Percentiles rank a stretch among this genome's conserved stretches.
Conservation (phyloP, 306 rosid species). For the Prunus fruticosa region DNA sequence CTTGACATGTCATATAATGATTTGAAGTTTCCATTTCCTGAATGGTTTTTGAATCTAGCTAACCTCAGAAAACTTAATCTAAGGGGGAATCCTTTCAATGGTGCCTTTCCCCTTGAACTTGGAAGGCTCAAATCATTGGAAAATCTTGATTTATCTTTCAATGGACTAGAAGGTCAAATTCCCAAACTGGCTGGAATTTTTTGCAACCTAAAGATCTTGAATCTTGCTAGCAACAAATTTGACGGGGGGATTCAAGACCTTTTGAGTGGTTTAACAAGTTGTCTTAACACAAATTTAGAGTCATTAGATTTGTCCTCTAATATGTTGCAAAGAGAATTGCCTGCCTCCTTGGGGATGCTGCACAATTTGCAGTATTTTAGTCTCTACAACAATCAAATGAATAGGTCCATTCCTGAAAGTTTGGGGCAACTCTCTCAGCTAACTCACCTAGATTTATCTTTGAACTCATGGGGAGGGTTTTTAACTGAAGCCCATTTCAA, state of each 20-base stretch:
- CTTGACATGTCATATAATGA: too few relatives aligned
- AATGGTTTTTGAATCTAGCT: slow-evolving; percentile 21
- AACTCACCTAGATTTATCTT: too few relatives aligned
- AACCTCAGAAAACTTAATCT: not conserved
- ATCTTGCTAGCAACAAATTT: too few relatives aligned
- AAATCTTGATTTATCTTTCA: not conserved
- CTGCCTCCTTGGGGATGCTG: not conserved
- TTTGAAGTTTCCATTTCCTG: slow-evolving; percentile 1
- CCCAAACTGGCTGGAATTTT: not conserved
- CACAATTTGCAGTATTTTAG: not conserved
- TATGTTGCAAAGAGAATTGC: not conserved
- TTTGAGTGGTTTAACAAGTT: slow-evolving; percentile 17
- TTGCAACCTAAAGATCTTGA: not conserved
- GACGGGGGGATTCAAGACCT: too few relatives aligned
- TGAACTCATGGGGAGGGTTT: too few relatives aligned
- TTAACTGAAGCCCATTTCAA: too few relatives aligned
- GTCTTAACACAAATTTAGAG: slow-evolving; percentile 12
- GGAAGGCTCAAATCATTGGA: not conserved
- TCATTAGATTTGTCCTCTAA: slow-evolving; percentile 10
- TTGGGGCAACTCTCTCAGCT: too few relatives aligned
- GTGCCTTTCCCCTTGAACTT: not conserved
- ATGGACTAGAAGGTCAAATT: not conserved
- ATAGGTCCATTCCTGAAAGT: too few relatives aligned
- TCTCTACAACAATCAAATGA: too few relatives aligned
- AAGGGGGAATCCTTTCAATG: not conserved